A percentile compares a stretch with the other conserved stretches of the same genome.
These are phyloP conservation scores for Thinopyrum obtusiflorum DNA, from an alignment of 202 grass and related monocot species.

Conservation along the genomic window DNA sequence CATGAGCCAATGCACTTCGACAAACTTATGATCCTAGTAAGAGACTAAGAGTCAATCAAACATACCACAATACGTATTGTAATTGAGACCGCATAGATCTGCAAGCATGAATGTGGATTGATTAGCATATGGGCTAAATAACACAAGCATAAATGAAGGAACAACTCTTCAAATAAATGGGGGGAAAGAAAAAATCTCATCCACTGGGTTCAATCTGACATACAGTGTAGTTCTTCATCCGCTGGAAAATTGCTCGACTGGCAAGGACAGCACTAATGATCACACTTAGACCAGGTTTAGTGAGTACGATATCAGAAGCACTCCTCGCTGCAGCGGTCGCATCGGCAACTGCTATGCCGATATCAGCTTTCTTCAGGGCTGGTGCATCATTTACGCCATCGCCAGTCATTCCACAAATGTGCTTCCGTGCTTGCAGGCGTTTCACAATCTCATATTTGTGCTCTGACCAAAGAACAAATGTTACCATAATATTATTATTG, in stretches of 20 bases:
- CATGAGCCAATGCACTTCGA: not conserved
- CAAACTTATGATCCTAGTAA: not conserved
- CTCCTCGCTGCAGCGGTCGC: conserved; percentile 87
- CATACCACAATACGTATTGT: conserved; percentile 93
- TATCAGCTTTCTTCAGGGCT: conserved; percentile 92
- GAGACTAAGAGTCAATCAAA: not conserved
- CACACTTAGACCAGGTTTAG: conserved; percentile 86
- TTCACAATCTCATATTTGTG: conserved; percentile 98
- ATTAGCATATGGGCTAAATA: conserved; percentile 1
- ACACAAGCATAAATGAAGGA: not conserved
- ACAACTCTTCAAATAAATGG: not conserved
- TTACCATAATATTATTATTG: not conserved
- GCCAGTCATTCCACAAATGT: conserved; percentile 96
- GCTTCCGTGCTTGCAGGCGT: conserved; percentile 84
- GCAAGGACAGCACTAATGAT: conserved; percentile 92
- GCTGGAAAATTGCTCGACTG: conserved; percentile 89
- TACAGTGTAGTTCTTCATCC: conserved; percentile 98
- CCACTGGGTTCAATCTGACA: not conserved
- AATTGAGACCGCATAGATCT: conserved; percentile 94
- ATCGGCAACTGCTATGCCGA: conserved; percentile 90
- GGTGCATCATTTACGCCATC: conserved; percentile 96
- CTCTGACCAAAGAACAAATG: conserved; percentile 37
- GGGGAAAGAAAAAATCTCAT: not conserved
- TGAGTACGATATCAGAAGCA: conserved; percentile 91
- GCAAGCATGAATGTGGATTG: conserved; percentile 23